Base-by-base conservation (phyloP, 2,329 filamentous ascomycete genomes). In the Sclerotinia spermophila region DNA sequence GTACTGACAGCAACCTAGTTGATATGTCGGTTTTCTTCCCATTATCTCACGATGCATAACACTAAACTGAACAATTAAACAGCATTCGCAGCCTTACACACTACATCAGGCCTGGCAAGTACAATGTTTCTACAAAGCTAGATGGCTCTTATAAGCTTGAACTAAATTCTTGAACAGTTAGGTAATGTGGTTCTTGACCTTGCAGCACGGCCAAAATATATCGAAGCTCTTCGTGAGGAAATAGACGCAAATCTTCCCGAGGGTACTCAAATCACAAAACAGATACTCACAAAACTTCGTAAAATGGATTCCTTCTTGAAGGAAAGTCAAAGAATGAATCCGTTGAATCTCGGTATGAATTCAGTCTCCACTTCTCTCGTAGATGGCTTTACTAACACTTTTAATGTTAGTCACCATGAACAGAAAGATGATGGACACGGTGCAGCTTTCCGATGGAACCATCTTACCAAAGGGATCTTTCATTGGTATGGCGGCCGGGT, bases 151-250 rank as follows among this genome's bases (percentile, higher is more conserved):
- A 30, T 13, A n/a, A 30, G 15, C 30, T 17, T 27, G 11, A 30
- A 8, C 59, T 62, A 62, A 62, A 62, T 7, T 62, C 27, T n/a
- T 19, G 4, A 62, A 62, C 24, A 62, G 59, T 11, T 67, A 33
- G 64, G 64, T 24, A 58, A 67, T 27, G 64, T 42, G 51, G 58
- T 89, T 60, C 87, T 85, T 75, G 83, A 85, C 65, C 76, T 89
- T 15, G 83, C 83, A 0, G 81, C 83, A 8, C 74, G 80, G n/a
- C 85, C 85, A 0, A 82, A 87, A 24, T 80, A 84, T 11, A 68
- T 73, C 7, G 45, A 70, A 19, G 68, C 70, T n/a, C 71, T 75
- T 2, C 71, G 74, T 0, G 70, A 75, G 19, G 74, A 75, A 51
- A 40, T 75, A 2, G 59, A 59, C 5, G 55, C 69, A 4, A 70